Evolutionary conservation across 2,329 filamentous ascomycete genomes (phyloP), one percentile per base, ranked within the genome.

Genomic region (Colletotrichum cuscutae): DNA sequence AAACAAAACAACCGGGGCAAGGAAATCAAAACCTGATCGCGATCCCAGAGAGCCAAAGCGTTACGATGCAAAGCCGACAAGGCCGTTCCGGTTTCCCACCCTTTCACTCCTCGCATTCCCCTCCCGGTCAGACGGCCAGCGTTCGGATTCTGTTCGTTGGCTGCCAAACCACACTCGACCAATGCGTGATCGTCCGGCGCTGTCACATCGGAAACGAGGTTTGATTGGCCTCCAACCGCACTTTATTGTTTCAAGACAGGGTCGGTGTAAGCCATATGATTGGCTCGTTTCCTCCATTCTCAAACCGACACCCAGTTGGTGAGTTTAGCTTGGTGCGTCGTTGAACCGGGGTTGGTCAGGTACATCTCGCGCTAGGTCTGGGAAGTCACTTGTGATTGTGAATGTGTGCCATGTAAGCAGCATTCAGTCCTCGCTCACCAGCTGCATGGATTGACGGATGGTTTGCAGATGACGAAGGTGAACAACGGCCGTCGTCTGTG

Each of bases 161-260:
- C 46, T 64, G 61, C 46, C 61, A 37, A 37, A 22, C 32, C 62
- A 24, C 28, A 56, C 22, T 46, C 35, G 28, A 54, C 52, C 37
- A 22, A 54, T 53, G 65, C 35, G 35, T 73, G 71, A 73, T 73
- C 66, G 66, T 53, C 66, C 63, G 37, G 61, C 56, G 71, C 62
- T 72, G 62, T 72, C 71, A 64, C 68, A 69, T 72, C 62, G 26
- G 32, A 62, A 72, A 63, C 68, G 54, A 46, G 52, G 35, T 37
- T 56, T 72, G 57, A 72, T 73, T 73, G 71, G 71, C 61, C 49
- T n/a, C 35, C 28, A 35, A 62, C 58, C 62, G 52, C 58, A 58
- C 57, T 26, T 37, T 72, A 57, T 66, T 30, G 71, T 73, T 73
- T 73, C 71, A 73, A 62, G 71, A 67, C 68, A 52, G 62, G 42